These are phyloP conservation scores for Trematosphaeria pertusa DNA, from an alignment of 2,329 filamentous ascomycete species.

Conservation along the genomic window DNA sequence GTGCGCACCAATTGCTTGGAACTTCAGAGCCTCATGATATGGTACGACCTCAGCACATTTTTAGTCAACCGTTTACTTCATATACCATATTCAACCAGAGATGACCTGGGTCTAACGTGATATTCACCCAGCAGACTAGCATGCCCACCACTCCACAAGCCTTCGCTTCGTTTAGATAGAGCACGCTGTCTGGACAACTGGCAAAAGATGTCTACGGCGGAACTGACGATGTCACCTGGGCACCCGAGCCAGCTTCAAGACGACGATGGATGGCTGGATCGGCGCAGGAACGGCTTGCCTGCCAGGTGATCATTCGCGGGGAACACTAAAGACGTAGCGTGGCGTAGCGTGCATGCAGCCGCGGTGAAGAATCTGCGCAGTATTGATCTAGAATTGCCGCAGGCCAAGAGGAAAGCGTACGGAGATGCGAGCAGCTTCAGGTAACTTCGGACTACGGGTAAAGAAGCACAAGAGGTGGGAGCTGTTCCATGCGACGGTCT, in stretches of 20 bases:
- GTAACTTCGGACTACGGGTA: too few relatives aligned
- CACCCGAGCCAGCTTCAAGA: constrained; percentile 3
- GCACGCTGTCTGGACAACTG: not conserved
- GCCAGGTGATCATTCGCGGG: constrained; percentile 30
- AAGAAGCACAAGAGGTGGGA: too few relatives aligned
- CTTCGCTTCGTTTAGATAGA: not conserved
- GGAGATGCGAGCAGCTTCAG: not conserved
- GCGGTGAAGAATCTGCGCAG: constrained; percentile 13
- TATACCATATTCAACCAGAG: too few relatives aligned
- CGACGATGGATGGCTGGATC: constrained; percentile 23
- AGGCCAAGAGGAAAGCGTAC: not conserved
- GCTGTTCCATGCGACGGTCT: constrained; percentile 9
- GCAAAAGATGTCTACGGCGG: not conserved
- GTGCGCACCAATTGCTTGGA: too few relatives aligned
- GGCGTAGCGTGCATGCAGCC: constrained; percentile 17
- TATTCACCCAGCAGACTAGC: too few relatives aligned
- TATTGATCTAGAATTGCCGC: constrained; percentile 1
- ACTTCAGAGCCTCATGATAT: too few relatives aligned
- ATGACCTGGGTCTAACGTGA: too few relatives aligned
- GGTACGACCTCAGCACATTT: not conserved
- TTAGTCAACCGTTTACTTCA: not conserved
- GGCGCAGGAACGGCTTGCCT: constrained; percentile 29
- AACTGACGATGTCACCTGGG: not conserved
- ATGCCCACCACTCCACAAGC: not conserved
- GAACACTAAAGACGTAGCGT: constrained; percentile 26